phyloP scores from a whole-genome alignment of 2,329 filamentous ascomycete genomes.

The Exserohilum rostratum region DNA sequence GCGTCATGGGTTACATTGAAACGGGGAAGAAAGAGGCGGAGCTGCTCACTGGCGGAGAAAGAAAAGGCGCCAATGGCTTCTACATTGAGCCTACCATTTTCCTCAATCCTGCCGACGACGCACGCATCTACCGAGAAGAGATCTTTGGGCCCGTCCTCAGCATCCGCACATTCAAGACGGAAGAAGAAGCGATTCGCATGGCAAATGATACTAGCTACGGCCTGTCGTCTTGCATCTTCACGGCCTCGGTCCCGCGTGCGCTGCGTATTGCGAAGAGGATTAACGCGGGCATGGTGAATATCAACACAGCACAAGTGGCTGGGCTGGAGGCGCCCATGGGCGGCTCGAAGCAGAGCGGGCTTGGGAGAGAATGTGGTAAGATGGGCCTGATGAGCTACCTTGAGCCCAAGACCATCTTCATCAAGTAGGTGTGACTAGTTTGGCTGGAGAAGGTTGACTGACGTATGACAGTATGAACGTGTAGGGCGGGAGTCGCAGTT shows the following conservation, averaged over 20 bases:
- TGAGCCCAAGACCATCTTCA: constrained; percentile 2
- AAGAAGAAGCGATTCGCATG: constrained; percentile 40
- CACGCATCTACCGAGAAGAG: constrained; percentile 38
- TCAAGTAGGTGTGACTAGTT: not conserved
- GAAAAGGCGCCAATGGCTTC: constrained; percentile 34
- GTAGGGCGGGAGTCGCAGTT: not conserved
- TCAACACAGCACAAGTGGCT: not conserved
- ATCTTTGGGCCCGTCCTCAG: constrained; percentile 43
- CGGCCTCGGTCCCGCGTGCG: not conserved
- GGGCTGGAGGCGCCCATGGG: constrained; percentile 34
- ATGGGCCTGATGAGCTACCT: constrained; percentile 1
- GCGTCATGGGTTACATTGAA: constrained; percentile 31
- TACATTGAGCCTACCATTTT: constrained; percentile 44
- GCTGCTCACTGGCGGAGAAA: constrained; percentile 33
- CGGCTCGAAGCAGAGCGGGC: constrained; percentile 4
- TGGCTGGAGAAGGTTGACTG: not conserved
- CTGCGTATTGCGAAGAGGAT: not conserved
- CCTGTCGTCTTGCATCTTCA: not conserved
- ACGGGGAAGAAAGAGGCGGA: constrained; percentile 35
- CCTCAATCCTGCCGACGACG: constrained; percentile 33
- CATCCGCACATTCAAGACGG: constrained; percentile 42
- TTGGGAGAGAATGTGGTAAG: not conserved
- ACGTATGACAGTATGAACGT: not conserved
- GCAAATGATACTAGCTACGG: constrained; percentile 43
- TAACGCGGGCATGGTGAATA: not conserved